These are phyloP conservation scores for Strobilomyces confusus DNA, from an alignment of 768 basidiomycete genomes.

Conservation along the genomic window DNA sequence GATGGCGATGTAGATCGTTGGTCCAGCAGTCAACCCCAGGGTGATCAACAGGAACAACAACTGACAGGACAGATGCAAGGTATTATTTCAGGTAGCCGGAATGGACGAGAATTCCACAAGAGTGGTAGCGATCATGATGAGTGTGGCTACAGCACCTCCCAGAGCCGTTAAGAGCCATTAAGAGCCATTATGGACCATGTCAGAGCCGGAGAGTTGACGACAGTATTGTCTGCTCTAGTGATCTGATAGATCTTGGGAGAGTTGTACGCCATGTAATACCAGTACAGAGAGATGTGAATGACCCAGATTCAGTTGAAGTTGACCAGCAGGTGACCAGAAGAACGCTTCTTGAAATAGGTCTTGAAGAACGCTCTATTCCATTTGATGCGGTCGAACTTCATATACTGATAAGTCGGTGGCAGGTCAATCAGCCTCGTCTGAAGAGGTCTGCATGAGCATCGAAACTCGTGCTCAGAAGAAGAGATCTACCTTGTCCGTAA, in stretches of 20 bases:
- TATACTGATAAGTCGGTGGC: conserved; percentile 87
- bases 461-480: not conserved
- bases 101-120: conserved; percentile 96
- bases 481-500: conserved; percentile 74
- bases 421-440: conserved; percentile 90
- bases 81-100: conserved; percentile 98
- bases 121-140: conserved; percentile 95
- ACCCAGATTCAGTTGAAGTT: conserved; percentile 99
- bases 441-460: not conserved
- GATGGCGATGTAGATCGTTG: conserved; percentile 92
- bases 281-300: conserved; percentile 91
- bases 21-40: conserved; percentile 86
- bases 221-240: conserved; percentile 28
- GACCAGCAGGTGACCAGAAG: conserved; percentile 93
- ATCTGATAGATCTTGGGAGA: conserved; percentile 79
- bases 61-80: conserved; percentile 90
- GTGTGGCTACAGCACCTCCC: conserved; percentile 91
- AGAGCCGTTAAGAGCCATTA: no score
- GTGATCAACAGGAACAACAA: conserved; percentile 87
- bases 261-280: conserved; percentile 95
- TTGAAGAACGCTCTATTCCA: conserved; percentile 98
- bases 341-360: no score
- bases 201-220: conserved; percentile 67
- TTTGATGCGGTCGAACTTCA: conserved; percentile 95
- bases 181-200: conserved; percentile 92